Base-by-base conservation (phyloP, 2,329 filamentous ascomycete species). In the Hypoxylon sp. region DNA sequence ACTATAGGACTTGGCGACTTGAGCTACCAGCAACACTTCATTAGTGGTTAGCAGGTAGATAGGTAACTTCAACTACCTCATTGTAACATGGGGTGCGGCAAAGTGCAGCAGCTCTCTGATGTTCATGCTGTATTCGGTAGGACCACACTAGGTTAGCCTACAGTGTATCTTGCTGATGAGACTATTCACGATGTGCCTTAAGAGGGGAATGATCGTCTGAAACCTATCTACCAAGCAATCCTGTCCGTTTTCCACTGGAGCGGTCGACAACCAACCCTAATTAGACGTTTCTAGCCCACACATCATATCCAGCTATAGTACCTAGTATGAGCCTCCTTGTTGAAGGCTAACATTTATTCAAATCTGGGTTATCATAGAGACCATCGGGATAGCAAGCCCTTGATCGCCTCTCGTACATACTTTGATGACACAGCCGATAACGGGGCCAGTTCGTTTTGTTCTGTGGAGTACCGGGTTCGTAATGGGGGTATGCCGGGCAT, bases 391-490 rank as follows among this genome's bases (percentile, higher is more conserved):
- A 14, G 14, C 9, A 38, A 11, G 11, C 9, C 28, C 36, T 51
- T 25, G 32, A 55, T 51, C 55, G 32, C 55, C 50, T 58, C 32
- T n/a, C n/a, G n/a, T n/a, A n/a, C n/a, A 49, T 63, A 19, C 48
- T 43, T 51, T 51, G 48, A 41, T 51, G 49, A 46, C 46, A 46
- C 21, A 53, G 60, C 68, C 68, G 68, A 67, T 71, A 71, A 66
- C 63, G 65, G 68, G 62, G 14, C 41, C 25, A 23, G 25, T 34
- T 57, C 48, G 55, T 43, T 48, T 50, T 9, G 14, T 11, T 34
- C n/a, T 57, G 43, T 46, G 34, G 59, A 53, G 45, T 53, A 64
- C 45, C 48, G 63, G 53, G 46, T 59, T 66, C 30, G 50, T 62
- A 28, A 53, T 60, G 19, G 60, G 58, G 56, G 43, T 13, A 49